Conservation (phyloP, 139 green algal species). For the Nannochloris sp. region DNA sequence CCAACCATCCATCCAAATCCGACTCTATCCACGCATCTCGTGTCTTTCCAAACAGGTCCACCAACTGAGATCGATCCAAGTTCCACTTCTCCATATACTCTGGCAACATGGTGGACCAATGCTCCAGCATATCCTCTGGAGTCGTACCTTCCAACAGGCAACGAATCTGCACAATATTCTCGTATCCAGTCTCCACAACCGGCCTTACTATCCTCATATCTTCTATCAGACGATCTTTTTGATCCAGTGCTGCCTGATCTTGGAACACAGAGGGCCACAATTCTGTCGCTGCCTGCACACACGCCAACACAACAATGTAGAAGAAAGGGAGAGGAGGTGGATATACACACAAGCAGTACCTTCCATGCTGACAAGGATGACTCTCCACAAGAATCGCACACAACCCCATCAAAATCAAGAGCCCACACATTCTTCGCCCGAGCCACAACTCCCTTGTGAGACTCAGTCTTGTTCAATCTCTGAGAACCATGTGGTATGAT, state of each 20-base stretch:
- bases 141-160: conserved; percentile 72
- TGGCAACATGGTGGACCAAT: conserved; percentile 64
- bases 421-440: conserved; percentile 50
- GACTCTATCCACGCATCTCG: conserved; percentile 87
- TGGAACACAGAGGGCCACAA: conserved; percentile 86
- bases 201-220: conserved; percentile 78
- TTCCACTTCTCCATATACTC: conserved; percentile 66
- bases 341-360: conserved; percentile 26
- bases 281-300: conserved; percentile 46
- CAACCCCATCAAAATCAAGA: conserved; percentile 96
- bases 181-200: conserved; percentile 97
- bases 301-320: neutral
- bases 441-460: neutral
- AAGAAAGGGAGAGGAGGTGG: too few species aligned
- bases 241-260: conserved; percentile 31
- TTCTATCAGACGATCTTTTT: conserved; percentile 63
- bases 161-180: conserved; percentile 92
- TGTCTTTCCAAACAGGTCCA: conserved; percentile 82
- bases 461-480: too few species aligned
- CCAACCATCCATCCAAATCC: conserved; percentile 86
- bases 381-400: conserved; percentile 91
- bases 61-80: conserved; percentile 63
- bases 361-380: conserved; percentile 82
- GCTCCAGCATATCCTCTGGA: conserved; percentile 62
- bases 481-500: too few species aligned